phyloP scores from a whole-genome alignment of 192 early-diverging fungal genomes.

The Chytriomyces confervae region DNA sequence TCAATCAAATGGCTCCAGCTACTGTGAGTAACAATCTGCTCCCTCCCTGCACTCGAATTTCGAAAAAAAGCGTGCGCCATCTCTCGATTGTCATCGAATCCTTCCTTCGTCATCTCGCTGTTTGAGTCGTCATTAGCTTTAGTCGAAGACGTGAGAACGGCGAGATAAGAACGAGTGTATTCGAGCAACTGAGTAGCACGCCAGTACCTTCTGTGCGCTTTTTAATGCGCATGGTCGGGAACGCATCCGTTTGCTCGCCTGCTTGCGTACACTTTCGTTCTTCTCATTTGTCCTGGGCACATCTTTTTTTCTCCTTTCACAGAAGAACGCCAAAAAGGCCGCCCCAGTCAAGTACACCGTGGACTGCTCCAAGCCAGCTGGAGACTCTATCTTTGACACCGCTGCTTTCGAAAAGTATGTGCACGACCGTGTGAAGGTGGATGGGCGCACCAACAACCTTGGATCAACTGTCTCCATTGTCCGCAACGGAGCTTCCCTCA shows the following conservation, averaged over 20 bases:
- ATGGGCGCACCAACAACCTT: constrained; percentile 95
- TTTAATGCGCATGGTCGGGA: not conserved
- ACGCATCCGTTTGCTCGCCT: constrained; percentile 23
- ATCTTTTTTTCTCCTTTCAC: not conserved
- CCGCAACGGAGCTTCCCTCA: constrained; percentile 73
- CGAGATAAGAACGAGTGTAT: not conserved
- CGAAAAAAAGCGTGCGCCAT: not conserved
- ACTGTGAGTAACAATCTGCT: not conserved
- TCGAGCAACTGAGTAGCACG: constrained; percentile 26
- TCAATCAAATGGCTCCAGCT: constrained; percentile 2
- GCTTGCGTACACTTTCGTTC: not conserved
- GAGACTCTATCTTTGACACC: constrained; percentile 95
- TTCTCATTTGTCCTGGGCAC: not conserved
- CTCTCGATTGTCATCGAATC: not conserved
- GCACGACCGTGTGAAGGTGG: constrained; percentile 98
- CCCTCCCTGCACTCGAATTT: not conserved
- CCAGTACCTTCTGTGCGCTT: not conserved
- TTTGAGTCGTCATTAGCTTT: not conserved
- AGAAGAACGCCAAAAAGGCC: constrained; percentile 45
- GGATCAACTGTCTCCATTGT: constrained; percentile 80
- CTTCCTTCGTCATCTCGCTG: not conserved
- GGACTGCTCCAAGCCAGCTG: constrained; percentile 90
- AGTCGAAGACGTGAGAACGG: not conserved
- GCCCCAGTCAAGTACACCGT: constrained; percentile 82
- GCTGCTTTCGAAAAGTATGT: constrained; percentile 98